Base-by-base conservation (phyloP, 1,139 yeast genomes). In the Candida neerlandica region DNA sequence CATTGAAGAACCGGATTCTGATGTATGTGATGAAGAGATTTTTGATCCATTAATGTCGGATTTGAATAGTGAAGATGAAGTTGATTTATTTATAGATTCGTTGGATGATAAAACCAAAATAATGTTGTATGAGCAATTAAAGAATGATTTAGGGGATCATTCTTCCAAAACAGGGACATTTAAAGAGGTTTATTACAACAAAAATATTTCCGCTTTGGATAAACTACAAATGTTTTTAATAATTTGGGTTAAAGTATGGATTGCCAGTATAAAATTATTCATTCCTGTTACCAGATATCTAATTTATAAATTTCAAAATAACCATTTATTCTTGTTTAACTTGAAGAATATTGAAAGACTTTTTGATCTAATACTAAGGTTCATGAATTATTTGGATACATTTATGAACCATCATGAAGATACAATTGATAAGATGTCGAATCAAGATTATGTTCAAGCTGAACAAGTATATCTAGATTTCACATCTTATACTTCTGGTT, bases 291-390 rank as follows among this genome's bases (percentile, higher is more conserved):
- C 66, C 46, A 60, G 60, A 46, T 63, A 62, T 42, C 16, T 73
- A 7, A 70, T 72, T 55, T 55, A 59, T 19, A 74, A 73, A 55
- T 75, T 70, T 54, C 56, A 58, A 35, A 59, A 65, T 41, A 70
- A 75, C 58, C 70, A 73, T 50, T 49, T 75, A 26, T 61, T 63
- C 45, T 52, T 75, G 30, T 54, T 75, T 53, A 75, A 75, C 57
- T 64, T 62, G 50, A 61, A 64, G 41, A 75, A 75, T 53, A 61
- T 71, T 46, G 63, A 68, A 48, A 61, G 59, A 41, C 52, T 71
- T n/a, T 60, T 73, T 43, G 65, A 66, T 44, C 54, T 58, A 10
- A 51, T 65, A 11, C 58, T 74, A 21, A 62, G 58, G 46, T 35
- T 61, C 26, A 62, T 71, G 69, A 60, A 57, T 29, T 56, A 58